These are phyloP conservation scores for Epichloe festucae DNA, from an alignment of 2,329 filamentous ascomycete species.

Conservation along the genomic window DNA sequence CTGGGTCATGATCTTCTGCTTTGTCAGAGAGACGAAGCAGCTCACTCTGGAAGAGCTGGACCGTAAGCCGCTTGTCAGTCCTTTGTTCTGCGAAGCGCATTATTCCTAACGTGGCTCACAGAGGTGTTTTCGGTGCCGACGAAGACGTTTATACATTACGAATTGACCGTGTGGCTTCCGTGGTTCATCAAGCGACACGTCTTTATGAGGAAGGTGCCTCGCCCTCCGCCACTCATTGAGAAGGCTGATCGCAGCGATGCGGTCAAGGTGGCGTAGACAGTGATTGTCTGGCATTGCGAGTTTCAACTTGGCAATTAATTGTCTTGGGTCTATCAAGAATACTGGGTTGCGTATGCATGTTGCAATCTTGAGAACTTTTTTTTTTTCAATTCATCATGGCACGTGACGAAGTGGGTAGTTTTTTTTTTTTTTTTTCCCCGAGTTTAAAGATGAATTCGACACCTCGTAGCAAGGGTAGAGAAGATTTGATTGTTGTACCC, in stretches of 20 bases:
- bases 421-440: too few species aligned
- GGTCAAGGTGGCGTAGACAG: constrained; percentile 2
- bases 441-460: too few species aligned
- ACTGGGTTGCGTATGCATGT: too few species aligned
- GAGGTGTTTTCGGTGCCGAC: constrained; percentile 22
- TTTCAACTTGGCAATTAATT: too few species aligned
- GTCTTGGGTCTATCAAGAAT: too few species aligned
- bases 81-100: not conserved
- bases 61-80: constrained; percentile 6
- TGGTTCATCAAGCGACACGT: constrained; percentile 26
- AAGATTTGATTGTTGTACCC: too few species aligned
- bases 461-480: too few species aligned
- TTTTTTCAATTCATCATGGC: too few species aligned
- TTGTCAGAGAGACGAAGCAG: constrained; percentile 35
- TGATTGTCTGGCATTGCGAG: not conserved
- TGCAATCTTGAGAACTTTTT: too few species aligned
- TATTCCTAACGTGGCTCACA: constrained; percentile 1
- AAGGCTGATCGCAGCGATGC: constrained; percentile 3
- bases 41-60: constrained; percentile 30
- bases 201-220: constrained; percentile 18
- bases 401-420: too few species aligned
- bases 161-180: constrained; percentile 20
- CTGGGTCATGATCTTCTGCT: constrained; percentile 33
- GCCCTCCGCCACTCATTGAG: constrained; percentile 19
- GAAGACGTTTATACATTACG: constrained; percentile 19